Evolutionary conservation across 257 asterid species (phyloP).

Genomic region (Solanum neorickii): DNA sequence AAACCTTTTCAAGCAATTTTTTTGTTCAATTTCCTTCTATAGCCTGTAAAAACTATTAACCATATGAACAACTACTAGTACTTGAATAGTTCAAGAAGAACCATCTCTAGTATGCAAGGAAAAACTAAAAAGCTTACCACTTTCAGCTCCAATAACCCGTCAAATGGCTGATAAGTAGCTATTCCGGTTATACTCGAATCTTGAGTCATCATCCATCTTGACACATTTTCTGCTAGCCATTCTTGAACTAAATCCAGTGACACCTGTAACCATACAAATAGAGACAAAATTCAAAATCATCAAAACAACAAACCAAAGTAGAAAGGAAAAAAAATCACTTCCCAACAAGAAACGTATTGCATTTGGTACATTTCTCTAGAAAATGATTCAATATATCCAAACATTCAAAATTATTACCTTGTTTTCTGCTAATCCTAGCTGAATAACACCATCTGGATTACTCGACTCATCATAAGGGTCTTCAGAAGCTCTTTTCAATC

Average conservation of each 20-base stretch:
- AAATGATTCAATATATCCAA: not conserved
- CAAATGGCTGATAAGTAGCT: conserved; percentile 50
- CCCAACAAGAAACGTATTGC: not conserved
- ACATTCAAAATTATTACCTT: conserved; percentile 21
- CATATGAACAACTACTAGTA: not conserved
- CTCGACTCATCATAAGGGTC: conserved; percentile 31
- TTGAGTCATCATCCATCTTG: conserved; percentile 17
- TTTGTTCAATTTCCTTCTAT: not conserved
- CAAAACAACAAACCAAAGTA: not conserved
- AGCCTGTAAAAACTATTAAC: not conserved
- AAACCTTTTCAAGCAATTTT: not conserved
- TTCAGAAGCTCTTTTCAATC: conserved; percentile 31
- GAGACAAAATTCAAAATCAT: not conserved
- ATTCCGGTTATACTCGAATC: conserved; percentile 23
- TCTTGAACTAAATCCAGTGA: conserved; percentile 45
- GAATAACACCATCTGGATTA: conserved; percentile 53
- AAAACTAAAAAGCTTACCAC: conserved; percentile 18
- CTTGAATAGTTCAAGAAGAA: not conserved
- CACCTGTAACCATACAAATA: conserved; percentile 18
- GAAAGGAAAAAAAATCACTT: not conserved
- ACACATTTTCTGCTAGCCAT: conserved; percentile 35
- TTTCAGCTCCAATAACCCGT: conserved; percentile 53
- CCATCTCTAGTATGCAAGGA: not conserved
- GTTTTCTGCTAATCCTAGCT: conserved; percentile 46
- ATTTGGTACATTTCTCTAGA: not conserved